Conservation (phyloP, 2,329 filamentous ascomycete genomes). For the Cladosporium sp. region DNA sequence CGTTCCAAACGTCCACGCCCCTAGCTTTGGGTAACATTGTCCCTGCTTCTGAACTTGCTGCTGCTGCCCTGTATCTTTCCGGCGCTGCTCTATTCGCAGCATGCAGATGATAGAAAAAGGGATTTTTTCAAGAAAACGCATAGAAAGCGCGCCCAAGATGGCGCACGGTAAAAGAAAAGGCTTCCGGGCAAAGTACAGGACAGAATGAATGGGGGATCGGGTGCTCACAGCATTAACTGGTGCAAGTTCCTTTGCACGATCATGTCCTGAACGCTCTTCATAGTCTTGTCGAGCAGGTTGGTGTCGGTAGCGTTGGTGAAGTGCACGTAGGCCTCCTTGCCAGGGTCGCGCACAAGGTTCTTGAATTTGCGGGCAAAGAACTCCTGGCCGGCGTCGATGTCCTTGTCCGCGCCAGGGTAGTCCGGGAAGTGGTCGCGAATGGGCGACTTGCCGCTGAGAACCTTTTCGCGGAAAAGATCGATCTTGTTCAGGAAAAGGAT, state of each 20-base stretch:
- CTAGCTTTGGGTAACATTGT: neutral
- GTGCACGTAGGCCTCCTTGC: slow-evolving; percentile 50
- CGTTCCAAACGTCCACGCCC: slow-evolving; percentile 5
- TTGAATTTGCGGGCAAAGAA: slow-evolving; percentile 51
- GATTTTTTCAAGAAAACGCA: slow-evolving; percentile 1
- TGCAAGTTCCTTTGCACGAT: slow-evolving; percentile 52
- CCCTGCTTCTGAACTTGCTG: neutral
- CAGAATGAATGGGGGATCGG: slow-evolving; percentile 4
- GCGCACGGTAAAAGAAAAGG: slow-evolving; percentile 3
- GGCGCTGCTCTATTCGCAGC: slow-evolving; percentile 2
- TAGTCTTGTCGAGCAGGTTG: slow-evolving; percentile 48
- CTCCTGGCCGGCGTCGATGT: slow-evolving; percentile 46
- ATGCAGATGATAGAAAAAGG: neutral
- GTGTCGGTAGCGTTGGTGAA: slow-evolving; percentile 52
- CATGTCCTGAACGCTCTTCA: slow-evolving; percentile 52
- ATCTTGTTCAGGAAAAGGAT: slow-evolving; percentile 54
- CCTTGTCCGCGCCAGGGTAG: slow-evolving; percentile 40
- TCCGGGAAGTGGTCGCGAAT: slow-evolving; percentile 49
- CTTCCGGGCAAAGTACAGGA: slow-evolving; percentile 9
- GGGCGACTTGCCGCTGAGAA: slow-evolving; percentile 42
- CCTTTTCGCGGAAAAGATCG: slow-evolving; percentile 49
- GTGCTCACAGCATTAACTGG: slow-evolving; percentile 41
- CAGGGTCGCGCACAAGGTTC: slow-evolving; percentile 46
- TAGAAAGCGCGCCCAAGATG: neutral
- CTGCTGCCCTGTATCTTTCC: neutral